phyloP scores from a whole-genome alignment of 73 alveolate species.

The Paramecium sonneborni region DNA sequence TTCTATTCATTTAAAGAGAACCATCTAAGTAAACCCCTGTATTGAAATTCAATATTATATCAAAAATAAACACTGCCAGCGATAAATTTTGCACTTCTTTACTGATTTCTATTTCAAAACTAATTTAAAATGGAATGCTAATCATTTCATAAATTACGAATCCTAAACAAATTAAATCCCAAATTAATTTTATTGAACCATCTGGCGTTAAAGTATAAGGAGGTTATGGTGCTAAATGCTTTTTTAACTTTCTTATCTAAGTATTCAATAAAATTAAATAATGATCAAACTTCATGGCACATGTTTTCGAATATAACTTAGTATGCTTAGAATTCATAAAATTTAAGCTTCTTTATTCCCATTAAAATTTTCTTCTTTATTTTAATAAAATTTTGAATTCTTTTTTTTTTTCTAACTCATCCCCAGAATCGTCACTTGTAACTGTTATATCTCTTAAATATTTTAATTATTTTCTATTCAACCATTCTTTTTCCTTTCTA shows the following conservation, averaged over 20 bases:
- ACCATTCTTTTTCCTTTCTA: not conserved
- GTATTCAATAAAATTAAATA: not conserved
- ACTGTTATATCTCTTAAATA: not conserved
- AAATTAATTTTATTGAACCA: slow-evolving; percentile 64
- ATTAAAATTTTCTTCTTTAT: not conserved
- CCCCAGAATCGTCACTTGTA: not conserved
- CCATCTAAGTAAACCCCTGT: slow-evolving; percentile 80
- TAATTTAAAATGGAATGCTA: slow-evolving; percentile 7
- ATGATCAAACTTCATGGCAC: not conserved
- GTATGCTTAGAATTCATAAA: not conserved
- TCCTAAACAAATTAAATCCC: slow-evolving; percentile 72
- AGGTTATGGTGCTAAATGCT: not conserved
- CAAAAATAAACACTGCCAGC: slow-evolving; percentile 41
- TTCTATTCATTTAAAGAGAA: slow-evolving; percentile 63
- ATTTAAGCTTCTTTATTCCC: not conserved
- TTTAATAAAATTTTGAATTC: not conserved
- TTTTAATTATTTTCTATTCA: not conserved
- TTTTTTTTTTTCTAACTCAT: not conserved
- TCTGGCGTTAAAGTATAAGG: slow-evolving; percentile 53
- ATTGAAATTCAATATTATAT: slow-evolving; percentile 61
- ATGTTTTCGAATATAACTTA: not conserved
- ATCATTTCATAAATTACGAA: not conserved
- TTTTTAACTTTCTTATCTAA: not conserved
- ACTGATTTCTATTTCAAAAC: not conserved
- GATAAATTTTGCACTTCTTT: not conserved